phyloP scores from a whole-genome alignment of 345 rosid genomes.

The Ceriops tagal region DNA sequence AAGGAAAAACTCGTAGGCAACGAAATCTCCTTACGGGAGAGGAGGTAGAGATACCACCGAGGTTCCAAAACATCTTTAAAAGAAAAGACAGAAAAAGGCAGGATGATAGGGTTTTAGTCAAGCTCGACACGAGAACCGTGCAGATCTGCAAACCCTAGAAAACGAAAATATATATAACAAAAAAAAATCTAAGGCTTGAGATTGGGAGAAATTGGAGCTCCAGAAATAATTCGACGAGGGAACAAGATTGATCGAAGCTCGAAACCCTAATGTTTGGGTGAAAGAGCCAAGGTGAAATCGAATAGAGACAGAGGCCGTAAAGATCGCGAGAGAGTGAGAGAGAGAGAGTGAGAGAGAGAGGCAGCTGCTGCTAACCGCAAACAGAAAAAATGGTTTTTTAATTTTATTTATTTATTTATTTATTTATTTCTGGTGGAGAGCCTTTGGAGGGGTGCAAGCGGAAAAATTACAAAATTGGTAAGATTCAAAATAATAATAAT shows the following conservation, averaged over 20 bases:
- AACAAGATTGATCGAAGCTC: not conserved
- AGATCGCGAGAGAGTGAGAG: conserved; percentile 36
- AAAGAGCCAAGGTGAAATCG: conserved; percentile 10
- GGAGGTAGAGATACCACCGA: conserved; percentile 77
- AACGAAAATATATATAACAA: not conserved
- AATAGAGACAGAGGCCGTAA: conserved; percentile 22
- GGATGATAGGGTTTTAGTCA: conserved; percentile 22
- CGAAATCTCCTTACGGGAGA: conserved; percentile 72
- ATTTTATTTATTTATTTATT: no score
- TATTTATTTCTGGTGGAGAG: no score
- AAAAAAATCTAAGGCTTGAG: conserved; percentile 38
- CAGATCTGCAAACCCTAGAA: conserved; percentile 52
- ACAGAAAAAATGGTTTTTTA: no score
- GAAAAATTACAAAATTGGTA: no score
- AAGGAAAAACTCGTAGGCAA: conserved; percentile 7
- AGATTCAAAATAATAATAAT: no score
- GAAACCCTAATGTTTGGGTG: conserved; percentile 35
- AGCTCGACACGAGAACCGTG: conserved; percentile 13
- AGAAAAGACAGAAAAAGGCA: not conserved
- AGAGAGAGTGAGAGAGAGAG: not conserved
- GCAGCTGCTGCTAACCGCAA: conserved; percentile 1
- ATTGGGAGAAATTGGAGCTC: conserved; percentile 3
- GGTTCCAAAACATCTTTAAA: conserved; percentile 87
- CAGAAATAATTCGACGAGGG: not conserved
- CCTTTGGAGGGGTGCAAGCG: no score